phyloP scores from a whole-genome alignment of 106 monocot species.

The Apostasia ramifera region DNA sequence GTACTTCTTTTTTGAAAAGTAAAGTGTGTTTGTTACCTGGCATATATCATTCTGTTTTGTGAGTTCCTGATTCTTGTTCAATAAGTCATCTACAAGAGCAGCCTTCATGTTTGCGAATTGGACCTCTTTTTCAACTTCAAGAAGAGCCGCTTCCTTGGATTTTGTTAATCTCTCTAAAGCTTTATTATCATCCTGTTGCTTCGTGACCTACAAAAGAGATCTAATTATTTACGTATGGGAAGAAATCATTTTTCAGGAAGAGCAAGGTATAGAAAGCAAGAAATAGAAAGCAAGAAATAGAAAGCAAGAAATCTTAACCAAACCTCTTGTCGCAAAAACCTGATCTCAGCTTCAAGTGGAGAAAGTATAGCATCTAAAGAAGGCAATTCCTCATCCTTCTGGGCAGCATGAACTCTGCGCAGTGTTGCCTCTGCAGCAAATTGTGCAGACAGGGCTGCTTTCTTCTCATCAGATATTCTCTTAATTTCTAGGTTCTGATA shows the following conservation, averaged over 20 bases:
- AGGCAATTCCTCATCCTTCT: conserved; percentile 81
- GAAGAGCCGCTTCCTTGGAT: conserved; percentile 68
- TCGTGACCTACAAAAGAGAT: conserved; percentile 33
- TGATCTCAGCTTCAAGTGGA: conserved; percentile 89
- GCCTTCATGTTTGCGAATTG: conserved; percentile 71
- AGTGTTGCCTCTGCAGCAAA: conserved; percentile 85
- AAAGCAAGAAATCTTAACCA: background rate
- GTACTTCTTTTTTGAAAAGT: too few species aligned
- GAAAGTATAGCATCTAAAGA: conserved; percentile 65
- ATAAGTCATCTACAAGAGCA: conserved; percentile 73
- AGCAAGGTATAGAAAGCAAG: background rate
- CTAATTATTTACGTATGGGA: background rate
- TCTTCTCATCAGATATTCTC: conserved; percentile 70
- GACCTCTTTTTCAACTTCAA: conserved; percentile 77
- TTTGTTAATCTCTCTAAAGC: conserved; percentile 75
- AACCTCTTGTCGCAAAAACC: conserved; percentile 61
- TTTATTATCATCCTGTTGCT: conserved; percentile 82
- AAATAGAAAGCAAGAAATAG: background rate
- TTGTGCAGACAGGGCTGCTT: conserved; percentile 64
- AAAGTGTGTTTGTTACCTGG: conserved; percentile 34
- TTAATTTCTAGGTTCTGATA: conserved; percentile 74
- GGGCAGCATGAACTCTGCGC: conserved; percentile 81
- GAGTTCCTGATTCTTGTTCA: conserved; percentile 79
- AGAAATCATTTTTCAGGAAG: background rate
- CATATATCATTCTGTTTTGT: conserved; percentile 81